phyloP scores from a whole-genome alignment of 169 alveolate genomes.

The Eimeria praecox region DNA sequence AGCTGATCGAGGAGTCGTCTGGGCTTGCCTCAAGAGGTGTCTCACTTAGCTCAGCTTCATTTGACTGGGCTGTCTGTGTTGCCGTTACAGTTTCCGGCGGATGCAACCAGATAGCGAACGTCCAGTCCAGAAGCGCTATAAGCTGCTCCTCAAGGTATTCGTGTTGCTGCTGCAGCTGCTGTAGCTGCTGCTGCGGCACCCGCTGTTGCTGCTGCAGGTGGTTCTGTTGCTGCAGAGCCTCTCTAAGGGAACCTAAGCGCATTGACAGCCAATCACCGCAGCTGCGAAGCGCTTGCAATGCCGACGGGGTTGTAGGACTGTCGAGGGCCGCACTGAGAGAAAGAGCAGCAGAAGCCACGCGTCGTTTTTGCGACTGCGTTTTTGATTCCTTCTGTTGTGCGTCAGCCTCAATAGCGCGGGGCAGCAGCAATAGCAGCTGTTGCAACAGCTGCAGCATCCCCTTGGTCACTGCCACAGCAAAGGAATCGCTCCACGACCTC shows the following conservation, averaged over 20 bases:
- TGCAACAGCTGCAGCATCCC: conserved; percentile 73
- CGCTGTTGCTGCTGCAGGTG: not conserved
- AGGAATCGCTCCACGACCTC: not conserved
- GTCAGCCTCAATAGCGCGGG: conserved; percentile 65
- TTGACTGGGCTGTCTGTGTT: not conserved
- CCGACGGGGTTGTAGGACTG: conserved; percentile 61
- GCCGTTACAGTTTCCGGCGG: not conserved
- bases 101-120: conserved; percentile 42
- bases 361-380: conserved; percentile 43
- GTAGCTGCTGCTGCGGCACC: not conserved
- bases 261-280: conserved; percentile 68
- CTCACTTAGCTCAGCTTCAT: not conserved
- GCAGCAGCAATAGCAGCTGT: conserved; percentile 77
- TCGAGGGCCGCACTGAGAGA: conserved; percentile 67
- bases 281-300: conserved; percentile 68
- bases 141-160: conserved; percentile 66
- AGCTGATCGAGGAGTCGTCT: not conserved
- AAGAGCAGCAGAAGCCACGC: conserved; percentile 68
- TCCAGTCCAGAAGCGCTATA: conserved; percentile 48
- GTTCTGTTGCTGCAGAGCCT: conserved; percentile 33
- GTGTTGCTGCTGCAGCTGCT: conserved; percentile 51
- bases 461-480: not conserved
- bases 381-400: conserved; percentile 61
- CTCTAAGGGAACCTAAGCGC: conserved; percentile 54
- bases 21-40: conserved; percentile 5